Evolutionary conservation across 305 asterid species (phyloP).

Genomic region (Solanum hybrid): DNA sequence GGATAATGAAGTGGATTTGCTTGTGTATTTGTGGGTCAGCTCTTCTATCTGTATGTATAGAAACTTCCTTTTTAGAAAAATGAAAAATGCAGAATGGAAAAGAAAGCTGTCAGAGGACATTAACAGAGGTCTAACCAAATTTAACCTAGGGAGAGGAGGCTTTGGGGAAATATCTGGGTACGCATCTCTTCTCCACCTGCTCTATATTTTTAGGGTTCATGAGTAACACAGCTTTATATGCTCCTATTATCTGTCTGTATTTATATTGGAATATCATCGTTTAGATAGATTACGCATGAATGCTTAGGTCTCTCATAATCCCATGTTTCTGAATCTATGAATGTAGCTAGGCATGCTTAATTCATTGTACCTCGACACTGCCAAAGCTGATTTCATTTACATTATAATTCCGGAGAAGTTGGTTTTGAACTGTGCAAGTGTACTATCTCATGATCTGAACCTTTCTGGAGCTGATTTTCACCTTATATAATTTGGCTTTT

Average conservation of each 20-base stretch:
- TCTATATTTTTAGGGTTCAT: not conserved
- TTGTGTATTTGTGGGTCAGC: not conserved
- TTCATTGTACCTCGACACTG: not conserved
- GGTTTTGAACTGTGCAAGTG: not conserved
- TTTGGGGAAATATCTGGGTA: not conserved
- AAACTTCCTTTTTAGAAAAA: not conserved
- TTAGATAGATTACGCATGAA: not conserved
- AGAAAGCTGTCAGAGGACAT: not conserved
- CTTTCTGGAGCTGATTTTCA: not conserved
- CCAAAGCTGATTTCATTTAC: not conserved
- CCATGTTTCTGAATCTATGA: not conserved
- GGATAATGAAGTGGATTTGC: not conserved
- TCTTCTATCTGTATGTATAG: not conserved
- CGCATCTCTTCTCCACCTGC: not conserved
- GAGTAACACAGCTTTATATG: not conserved
- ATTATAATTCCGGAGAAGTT: not conserved
- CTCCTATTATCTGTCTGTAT: not conserved
- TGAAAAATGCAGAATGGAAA: not conserved
- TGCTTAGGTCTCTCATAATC: not conserved
- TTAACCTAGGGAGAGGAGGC: not conserved
- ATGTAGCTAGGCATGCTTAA: not conserved
- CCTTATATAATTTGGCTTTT: not conserved
- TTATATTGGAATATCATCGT: not conserved
- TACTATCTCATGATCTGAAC: not conserved
- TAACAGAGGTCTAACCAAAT: constrained; percentile 2